Percentiles rank a stretch among this genome's conserved stretches.
These are phyloP conservation scores for Musa troglodytarum DNA, from an alignment of 176 grass and related monocot species.

Conservation along the genomic window DNA sequence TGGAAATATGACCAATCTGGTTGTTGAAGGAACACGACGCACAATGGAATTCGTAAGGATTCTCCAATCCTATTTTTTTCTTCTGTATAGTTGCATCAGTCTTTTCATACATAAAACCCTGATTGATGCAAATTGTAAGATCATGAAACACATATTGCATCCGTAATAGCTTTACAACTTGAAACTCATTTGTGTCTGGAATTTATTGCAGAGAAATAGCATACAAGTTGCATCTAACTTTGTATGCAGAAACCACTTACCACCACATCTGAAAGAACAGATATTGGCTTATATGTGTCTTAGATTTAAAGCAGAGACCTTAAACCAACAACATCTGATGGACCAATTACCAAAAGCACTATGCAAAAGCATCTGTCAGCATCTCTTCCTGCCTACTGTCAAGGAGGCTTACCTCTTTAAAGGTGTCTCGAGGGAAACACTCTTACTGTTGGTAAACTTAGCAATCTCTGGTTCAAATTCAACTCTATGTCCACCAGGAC, in stretches of 20 bases:
- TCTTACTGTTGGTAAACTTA: constrained; percentile 46
- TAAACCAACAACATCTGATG: constrained; percentile 97
- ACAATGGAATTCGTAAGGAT: constrained; percentile 95
- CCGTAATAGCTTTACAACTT: too few relatives aligned
- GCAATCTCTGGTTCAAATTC: too few relatives aligned
- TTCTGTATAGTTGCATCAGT: background rate
- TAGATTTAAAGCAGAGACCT: constrained; percentile 84
- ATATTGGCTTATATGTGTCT: constrained; percentile 92
- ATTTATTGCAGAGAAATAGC: constrained; percentile 61
- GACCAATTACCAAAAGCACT: constrained; percentile 87
- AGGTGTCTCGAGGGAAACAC: constrained; percentile 55
- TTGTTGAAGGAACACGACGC: constrained; percentile 87
- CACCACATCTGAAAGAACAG: constrained; percentile 72
- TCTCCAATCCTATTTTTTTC: background rate
- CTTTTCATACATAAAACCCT: too few relatives aligned
- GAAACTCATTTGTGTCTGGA: background rate
- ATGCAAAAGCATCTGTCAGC: constrained; percentile 87
- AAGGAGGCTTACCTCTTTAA: constrained; percentile 81
- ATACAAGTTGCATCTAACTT: constrained; percentile 72
- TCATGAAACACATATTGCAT: too few relatives aligned
- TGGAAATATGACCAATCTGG: constrained; percentile 99
- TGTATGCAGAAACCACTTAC: constrained; percentile 69
- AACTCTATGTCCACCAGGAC: too few relatives aligned
- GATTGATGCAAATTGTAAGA: too few relatives aligned
- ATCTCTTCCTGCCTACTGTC: constrained; percentile 72